Percentiles rank a stretch among this genome's conserved stretches.
Conservation (phyloP, 306 rosid genomes). For the Fragaria vesca region DNA sequence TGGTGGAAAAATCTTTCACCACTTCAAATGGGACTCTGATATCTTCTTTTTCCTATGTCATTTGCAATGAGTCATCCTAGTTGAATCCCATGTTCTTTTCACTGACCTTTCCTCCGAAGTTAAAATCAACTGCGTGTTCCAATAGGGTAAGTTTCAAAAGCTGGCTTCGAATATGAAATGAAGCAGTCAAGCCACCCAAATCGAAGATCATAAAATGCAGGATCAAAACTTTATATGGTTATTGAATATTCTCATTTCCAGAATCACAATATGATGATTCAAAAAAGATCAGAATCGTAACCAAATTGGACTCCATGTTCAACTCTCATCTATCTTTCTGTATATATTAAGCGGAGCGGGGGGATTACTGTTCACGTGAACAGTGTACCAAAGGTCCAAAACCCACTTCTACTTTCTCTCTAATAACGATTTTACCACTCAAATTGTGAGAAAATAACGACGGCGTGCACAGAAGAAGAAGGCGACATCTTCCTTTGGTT, state of each 20-base stretch:
- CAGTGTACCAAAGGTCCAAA: too few species aligned
- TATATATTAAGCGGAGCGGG: too few species aligned
- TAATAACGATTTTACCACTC: too few species aligned
- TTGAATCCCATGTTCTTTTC: neutral
- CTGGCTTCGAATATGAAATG: neutral
- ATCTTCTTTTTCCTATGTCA: neutral
- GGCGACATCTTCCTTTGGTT: too few species aligned
- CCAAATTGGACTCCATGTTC: neutral
- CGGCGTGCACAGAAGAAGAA: too few species aligned
- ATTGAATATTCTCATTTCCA: neutral
- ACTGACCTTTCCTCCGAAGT: neutral
- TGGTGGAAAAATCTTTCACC: neutral
- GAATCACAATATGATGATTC: neutral
- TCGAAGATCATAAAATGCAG: neutral
- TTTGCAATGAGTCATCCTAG: neutral
- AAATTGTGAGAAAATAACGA: too few species aligned
- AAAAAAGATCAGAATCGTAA: neutral
- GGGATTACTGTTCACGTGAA: too few species aligned
- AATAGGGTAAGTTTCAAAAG: neutral
- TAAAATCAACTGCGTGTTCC: neutral
- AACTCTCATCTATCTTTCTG: neutral
- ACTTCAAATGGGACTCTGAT: neutral
- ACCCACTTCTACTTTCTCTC: too few species aligned
- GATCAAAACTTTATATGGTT: neutral
- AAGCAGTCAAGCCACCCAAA: neutral